Evolutionary conservation across 1,284 basidiomycete genomes (phyloP), one percentile per base, ranked within the genome.

Genomic region (Pseudozyma tsukubaensis): DNA sequence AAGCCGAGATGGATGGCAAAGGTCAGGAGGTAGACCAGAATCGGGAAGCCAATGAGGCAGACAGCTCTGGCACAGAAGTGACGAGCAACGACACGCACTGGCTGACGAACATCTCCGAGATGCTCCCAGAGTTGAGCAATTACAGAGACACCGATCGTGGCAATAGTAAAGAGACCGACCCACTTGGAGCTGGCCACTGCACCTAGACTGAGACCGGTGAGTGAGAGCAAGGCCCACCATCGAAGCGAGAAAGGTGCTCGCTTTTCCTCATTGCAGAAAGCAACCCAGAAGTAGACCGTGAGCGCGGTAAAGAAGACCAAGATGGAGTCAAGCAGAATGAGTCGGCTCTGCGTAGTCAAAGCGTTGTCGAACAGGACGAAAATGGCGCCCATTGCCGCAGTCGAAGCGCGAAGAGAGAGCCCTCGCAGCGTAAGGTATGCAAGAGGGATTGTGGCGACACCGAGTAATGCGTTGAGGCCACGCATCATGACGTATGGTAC

Each of bases 161-260:
- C 94, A 77, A 99, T 94, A n/a, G 95, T 99, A 86, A 99, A 98
- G 36, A 99, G 88, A 8, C 97, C 97, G 55, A 99, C 96, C 97
- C 97, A 99, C 86, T 99, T 99, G 86, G 93, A 94, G 80, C 91
- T 92, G 47, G 92, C 89, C 42, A 97, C 94, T 1, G 94, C 93
- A 45, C 97, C 97, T 18, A 99, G 90, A 0, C 91, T 90, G 18
- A 94, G 87, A 39, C 97, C 97, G 0, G 93, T 92, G 43, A 97
- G 88, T n/a, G 89, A 86, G 21, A 99, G 90, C 90, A 94, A 96
- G 0, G 88, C 87, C 97, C 97, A 99, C 96, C 97, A 99, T 3
- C 87, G 85, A 8, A 89, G 86, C 0, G 92, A 92, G 85, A 98
- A 99, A 0, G 94, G 86, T 21, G 76, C 68, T 45, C 73, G 75